These are phyloP conservation scores for Pythium periplocum DNA, from an alignment of 352 stramenopile genomes.

Conservation along the genomic window DNA sequence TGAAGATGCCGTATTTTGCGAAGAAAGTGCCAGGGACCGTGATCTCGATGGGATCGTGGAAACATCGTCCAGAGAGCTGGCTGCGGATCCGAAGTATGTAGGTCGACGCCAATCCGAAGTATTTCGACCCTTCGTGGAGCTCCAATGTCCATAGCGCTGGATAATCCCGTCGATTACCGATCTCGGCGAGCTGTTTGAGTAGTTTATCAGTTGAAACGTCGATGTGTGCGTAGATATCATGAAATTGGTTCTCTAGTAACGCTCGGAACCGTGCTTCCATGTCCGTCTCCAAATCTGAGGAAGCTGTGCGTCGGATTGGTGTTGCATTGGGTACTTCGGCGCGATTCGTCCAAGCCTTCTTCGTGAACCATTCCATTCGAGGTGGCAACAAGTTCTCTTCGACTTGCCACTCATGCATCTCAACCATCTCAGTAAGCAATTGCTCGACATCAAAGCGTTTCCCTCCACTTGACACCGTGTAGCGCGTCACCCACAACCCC, in stretches of 20 bases:
- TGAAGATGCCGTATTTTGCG: conserved; percentile 3
- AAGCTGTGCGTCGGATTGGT: background rate
- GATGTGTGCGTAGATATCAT: background rate
- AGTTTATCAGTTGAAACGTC: background rate
- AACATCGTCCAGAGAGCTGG: conserved; percentile 7
- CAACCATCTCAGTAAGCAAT: background rate
- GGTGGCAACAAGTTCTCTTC: conserved; percentile 1
- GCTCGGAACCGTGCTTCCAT: background rate
- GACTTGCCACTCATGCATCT: background rate
- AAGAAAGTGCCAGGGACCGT: conserved; percentile 4
- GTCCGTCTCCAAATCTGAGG: background rate
- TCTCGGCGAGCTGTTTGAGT: background rate
- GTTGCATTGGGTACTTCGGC: background rate
- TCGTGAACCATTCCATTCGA: conserved; percentile 10
- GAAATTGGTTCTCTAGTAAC: too few relatives aligned
- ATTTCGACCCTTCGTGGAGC: background rate
- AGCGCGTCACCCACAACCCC: conserved; percentile 4
- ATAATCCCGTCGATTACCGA: conserved; percentile 4
- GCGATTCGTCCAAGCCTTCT: background rate
- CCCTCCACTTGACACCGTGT: background rate
- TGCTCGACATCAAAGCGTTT: conserved; percentile 1
- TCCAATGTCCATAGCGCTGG: conserved; percentile 9
- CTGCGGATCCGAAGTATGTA: conserved; percentile 7
- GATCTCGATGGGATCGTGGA: conserved; percentile 6
- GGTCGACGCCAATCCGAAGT: background rate